Base-by-base conservation (phyloP, 2,329 filamentous ascomycete species). In the Beauveria brongniartii region DNA sequence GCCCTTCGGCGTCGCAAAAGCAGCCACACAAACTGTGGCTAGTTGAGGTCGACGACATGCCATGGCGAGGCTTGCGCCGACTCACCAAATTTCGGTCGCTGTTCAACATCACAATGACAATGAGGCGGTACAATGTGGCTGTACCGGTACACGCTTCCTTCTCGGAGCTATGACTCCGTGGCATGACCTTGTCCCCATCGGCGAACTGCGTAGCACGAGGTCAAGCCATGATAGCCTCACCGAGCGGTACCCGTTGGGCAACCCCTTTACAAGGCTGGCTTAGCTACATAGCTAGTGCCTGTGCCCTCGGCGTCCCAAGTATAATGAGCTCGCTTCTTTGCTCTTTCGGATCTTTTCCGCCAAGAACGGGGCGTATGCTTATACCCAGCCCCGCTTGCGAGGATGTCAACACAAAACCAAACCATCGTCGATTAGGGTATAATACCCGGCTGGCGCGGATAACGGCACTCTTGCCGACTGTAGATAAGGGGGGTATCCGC, bases 1-100 rank as follows among this genome's bases (percentile, higher is more conserved):
- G 24, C 44, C 52, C 34, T 43, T 43, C 12, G 22, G 20, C 20
- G 22, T 53, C 50, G 20, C n/a, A 55, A 22, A 37, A 34, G n/a
- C 53, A 59, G 56, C 56, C 56, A 59, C 47, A 46, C 16, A 20
- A 47, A 48, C 34, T 59, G 56, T 59, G 56, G 56, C 56, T 52
- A 43, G 47, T 52, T 34, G 9, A 34, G 26, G 18, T 55, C 40
- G 37, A 55, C 41, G 41, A 47, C 41, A 20, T 22, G 16, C 41
- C 34, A 22, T 44, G 55, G 48, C 28, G 44, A 28, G 34, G 46
- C 30, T n/a, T 51, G 46, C 7, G 28, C 54, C 24, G 41, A 3
- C 24, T 28, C 22, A 34, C 30, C 12, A 34, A 34, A 12, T 34
- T 37, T 22, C 26, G 16, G n/a, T n/a, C 22, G 18, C 14, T 18